Evolutionary conservation across 2,329 filamentous ascomycete species (phyloP), one percentile per base, ranked within the genome.

Genomic region (Akanthomyces uredinophilus): DNA sequence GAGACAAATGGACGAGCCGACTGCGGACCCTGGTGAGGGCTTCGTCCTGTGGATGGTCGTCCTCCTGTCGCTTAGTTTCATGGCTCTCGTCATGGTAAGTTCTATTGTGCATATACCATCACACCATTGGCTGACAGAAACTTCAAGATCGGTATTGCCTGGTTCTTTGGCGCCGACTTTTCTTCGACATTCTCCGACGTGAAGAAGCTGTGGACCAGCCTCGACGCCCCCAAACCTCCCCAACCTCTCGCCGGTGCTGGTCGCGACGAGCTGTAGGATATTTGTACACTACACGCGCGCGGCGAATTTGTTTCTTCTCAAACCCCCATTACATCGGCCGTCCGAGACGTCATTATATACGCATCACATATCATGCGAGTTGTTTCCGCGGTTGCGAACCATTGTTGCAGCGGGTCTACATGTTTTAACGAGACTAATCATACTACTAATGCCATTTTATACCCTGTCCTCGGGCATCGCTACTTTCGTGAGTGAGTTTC

Each of bases 41-140:
- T 77, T 85, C 67, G 84, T 90, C 70, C 82, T 98, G 69, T 77
- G 90, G 44, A 70, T 80, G 24, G 84, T 88, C 46, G 87, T 92
- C 8, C 69, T 94, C 41, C 77, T 79, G 29, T 87, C 89, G n/a
- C 78, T 98, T 67, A 67, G 87, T 44, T 70, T 93, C 43, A 84
- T 97, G 46, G 88, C 92, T 22, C 78, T 78, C 56, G 68, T 89
- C 29, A 97, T 98, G 94, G 92, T 97, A 82, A 69, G 87, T 18
- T 43, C 39, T 10, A 16, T 7, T 14, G 20, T 4, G 22, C 10
- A 16, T 79, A 13, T 37, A 41, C n/a, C 24, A 27, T 3, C 29
- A 53, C 24, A 29, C 3, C 29, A 53, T 37, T 27, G 22, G 51
- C 55, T 61, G 35, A 64, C 63, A 20, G 16, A 37, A 41, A 35